Evolutionary conservation across 371 early-diverging fungal species (phyloP).

Genomic region (Scutellospora calospora): DNA sequence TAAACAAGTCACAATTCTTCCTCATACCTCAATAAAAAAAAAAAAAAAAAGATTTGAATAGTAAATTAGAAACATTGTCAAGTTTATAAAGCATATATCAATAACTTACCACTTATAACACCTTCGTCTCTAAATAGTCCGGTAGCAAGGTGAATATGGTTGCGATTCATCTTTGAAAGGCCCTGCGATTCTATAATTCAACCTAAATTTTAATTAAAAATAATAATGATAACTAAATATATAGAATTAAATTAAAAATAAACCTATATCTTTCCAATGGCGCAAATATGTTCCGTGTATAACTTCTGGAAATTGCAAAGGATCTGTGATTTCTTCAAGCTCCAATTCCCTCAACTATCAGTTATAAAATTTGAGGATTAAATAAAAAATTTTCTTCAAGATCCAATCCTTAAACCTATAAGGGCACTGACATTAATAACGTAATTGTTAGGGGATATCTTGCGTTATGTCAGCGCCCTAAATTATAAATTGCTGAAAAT

Average conservation of each 20-base stretch:
- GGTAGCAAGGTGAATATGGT: slow-evolving; percentile 89
- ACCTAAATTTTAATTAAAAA: background rate
- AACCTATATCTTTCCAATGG: slow-evolving; percentile 69
- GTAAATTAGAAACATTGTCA: slow-evolving; percentile 44
- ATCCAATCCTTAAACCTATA: too few species aligned
- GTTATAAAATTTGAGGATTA: background rate
- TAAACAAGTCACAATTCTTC: slow-evolving; percentile 31
- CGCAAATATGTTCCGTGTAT: slow-evolving; percentile 81
- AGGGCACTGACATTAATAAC: too few species aligned
- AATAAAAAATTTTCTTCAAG: background rate
- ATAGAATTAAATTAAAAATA: background rate
- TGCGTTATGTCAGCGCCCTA: too few species aligned
- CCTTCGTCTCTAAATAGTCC: slow-evolving; percentile 73
- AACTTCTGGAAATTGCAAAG: slow-evolving; percentile 62
- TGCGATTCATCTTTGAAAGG: slow-evolving; percentile 79
- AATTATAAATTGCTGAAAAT: too few species aligned
- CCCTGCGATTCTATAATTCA: slow-evolving; percentile 58
- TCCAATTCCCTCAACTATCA: slow-evolving; percentile 60
- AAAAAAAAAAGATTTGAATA: background rate
- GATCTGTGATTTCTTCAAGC: slow-evolving; percentile 58
- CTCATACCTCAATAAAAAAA: slow-evolving; percentile 20
- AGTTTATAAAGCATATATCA: background rate
- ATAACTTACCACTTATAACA: slow-evolving; percentile 70
- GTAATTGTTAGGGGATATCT: too few species aligned
- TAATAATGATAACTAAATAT: too few species aligned